Evolutionary conservation across 345 rosid species (phyloP).

Genomic region (Triadica sebifera): DNA sequence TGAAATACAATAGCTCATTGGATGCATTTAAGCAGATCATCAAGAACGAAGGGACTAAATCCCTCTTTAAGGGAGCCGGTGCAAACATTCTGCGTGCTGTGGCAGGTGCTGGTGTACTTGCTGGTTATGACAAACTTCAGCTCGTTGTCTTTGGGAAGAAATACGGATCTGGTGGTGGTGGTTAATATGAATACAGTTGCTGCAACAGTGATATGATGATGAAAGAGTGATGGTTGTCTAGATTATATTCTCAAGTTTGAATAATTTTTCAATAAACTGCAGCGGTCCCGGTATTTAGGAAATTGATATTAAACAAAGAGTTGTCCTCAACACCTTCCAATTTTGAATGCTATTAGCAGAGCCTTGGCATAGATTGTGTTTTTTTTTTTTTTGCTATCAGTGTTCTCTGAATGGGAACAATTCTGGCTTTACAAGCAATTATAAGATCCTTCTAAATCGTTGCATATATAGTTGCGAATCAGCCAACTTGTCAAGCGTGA

Average conservation of each 20-base stretch:
- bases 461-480: too few relatives aligned
- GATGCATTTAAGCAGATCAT: conserved; percentile 30
- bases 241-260: conserved; percentile 20
- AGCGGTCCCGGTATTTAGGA: conserved; percentile 16
- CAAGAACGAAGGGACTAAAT: conserved; percentile 27
- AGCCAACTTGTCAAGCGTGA: too few relatives aligned
- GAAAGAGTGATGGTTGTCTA: conserved; percentile 15
- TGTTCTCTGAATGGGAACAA: too few relatives aligned
- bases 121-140: conserved; percentile 38
- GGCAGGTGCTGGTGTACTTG: conserved; percentile 40
- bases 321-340: conserved; percentile 13
- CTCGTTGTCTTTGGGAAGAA: conserved; percentile 31
- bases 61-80: conserved; percentile 38
- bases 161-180: conserved; percentile 28
- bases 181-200: not conserved
- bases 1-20: conserved; percentile 27
- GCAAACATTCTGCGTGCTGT: conserved; percentile 36
- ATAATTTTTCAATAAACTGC: conserved; percentile 24
- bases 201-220: not conserved
- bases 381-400: too few relatives aligned
- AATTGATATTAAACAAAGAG: conserved; percentile 1
- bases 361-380: not conserved
- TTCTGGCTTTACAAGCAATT: too few relatives aligned
- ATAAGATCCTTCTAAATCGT: too few relatives aligned
- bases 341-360: conserved; percentile 16